These are phyloP conservation scores for Aspergillus ellipticus DNA, from an alignment of 495 filamentous ascomycete species.

Conservation along the genomic window DNA sequence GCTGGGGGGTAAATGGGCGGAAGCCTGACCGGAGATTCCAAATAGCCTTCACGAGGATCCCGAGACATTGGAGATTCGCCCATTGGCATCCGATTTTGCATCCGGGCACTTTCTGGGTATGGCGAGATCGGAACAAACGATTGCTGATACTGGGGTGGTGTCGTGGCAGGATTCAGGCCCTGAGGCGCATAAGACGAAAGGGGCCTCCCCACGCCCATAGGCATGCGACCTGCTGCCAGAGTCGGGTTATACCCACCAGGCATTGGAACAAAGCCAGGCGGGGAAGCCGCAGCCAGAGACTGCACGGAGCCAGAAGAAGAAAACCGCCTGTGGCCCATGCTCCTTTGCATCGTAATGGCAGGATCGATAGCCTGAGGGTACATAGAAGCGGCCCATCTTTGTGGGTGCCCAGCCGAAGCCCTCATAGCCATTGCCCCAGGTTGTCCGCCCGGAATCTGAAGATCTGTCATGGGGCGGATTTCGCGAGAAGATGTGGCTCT, in stretches of 20 bases:
- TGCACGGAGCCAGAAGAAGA: conserved; percentile 37
- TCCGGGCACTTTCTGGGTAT: conserved; percentile 26
- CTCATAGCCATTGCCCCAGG: conserved; percentile 21
- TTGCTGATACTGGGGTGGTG: conserved; percentile 37
- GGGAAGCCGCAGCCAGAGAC: conserved; percentile 23
- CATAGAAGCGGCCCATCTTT: conserved; percentile 36
- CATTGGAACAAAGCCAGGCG: conserved; percentile 28
- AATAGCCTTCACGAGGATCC: conserved; percentile 31
- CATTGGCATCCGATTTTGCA: conserved; percentile 24
- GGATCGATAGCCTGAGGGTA: conserved; percentile 36
- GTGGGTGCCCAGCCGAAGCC: conserved; percentile 24
- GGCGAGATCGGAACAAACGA: conserved; percentile 26
- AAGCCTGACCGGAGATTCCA: conserved; percentile 39
- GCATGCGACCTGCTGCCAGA: conserved; percentile 23
- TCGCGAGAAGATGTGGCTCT: conserved; percentile 42
- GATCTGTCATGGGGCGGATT: conserved; percentile 43
- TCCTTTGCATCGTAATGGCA: conserved; percentile 24
- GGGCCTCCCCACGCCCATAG: conserved; percentile 29
- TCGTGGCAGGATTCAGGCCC: conserved; percentile 29
- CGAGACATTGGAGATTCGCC: conserved; percentile 24
- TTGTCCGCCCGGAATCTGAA: conserved; percentile 28
- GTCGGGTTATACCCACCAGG: conserved; percentile 29
- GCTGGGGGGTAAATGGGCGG: conserved; percentile 39
- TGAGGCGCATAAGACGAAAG: conserved; percentile 28
- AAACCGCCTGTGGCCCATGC: conserved; percentile 32